These are phyloP conservation scores for Candida adriatica DNA, from an alignment of 805 yeast genomes.

Conservation along the genomic window DNA sequence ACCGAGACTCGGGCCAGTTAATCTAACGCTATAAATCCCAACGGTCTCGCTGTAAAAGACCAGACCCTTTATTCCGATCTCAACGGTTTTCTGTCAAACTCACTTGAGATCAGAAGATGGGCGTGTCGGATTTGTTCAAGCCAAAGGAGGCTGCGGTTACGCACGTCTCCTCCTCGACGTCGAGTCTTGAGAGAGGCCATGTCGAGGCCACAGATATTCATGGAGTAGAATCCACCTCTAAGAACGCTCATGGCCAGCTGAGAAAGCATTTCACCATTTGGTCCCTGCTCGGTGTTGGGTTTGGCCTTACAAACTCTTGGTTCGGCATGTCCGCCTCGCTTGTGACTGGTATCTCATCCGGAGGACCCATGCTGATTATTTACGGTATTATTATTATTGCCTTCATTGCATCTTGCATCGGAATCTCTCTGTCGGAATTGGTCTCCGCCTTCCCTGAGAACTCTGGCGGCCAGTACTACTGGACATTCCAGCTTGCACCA, in stretches of 20 bases:
- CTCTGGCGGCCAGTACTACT: constrained; percentile 54
- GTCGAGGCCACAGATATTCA: constrained; percentile 10
- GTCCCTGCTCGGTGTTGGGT: constrained; percentile 51
- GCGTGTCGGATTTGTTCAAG: not conserved
- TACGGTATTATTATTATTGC: constrained; percentile 52
- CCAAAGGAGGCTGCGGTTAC: constrained; percentile 3
- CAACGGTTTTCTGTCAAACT: no score
- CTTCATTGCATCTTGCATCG: constrained; percentile 38
- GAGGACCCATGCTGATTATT: constrained; percentile 52
- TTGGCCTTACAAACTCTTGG: constrained; percentile 58
- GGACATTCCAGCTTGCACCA: constrained; percentile 52
- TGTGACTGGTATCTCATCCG: constrained; percentile 46
- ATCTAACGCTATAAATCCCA: no score
- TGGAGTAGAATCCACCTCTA: constrained; percentile 6
- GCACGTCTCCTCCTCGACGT: constrained; percentile 1
- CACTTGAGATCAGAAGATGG: no score
- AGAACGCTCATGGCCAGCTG: constrained; percentile 9
- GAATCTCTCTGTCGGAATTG: constrained; percentile 45
- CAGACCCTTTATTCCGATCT: no score
- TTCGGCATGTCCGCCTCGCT: constrained; percentile 52
- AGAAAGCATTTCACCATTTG: constrained; percentile 33
- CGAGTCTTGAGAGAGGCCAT: constrained; percentile 7
- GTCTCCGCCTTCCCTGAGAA: constrained; percentile 43
- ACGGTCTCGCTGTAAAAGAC: no score
- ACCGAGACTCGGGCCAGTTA: no score